A percentile compares a stretch with the other conserved stretches of the same genome.
Conservation (phyloP, 2,329 filamentous ascomycete species). For the Monosporascus cannonballus region DNA sequence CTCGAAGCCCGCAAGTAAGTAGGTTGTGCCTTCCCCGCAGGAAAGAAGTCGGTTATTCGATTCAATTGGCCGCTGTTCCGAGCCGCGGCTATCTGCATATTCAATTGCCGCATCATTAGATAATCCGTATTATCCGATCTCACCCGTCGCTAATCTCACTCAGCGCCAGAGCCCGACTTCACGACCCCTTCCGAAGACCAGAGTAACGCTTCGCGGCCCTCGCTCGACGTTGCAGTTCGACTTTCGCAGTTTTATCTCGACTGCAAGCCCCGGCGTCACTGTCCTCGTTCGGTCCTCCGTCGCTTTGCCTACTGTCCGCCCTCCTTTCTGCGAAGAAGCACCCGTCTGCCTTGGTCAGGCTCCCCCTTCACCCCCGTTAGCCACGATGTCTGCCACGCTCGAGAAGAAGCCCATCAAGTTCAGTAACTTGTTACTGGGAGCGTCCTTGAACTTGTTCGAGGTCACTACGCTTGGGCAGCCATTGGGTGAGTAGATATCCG, state of each 20-base stretch:
- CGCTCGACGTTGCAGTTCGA: too few species aligned
- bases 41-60: too few species aligned
- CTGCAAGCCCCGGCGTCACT: slow-evolving; percentile 13
- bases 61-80: background rate
- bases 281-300: background rate
- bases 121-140: background rate
- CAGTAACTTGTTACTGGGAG: slow-evolving; percentile 93
- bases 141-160: background rate
- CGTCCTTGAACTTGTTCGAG: slow-evolving; percentile 95
- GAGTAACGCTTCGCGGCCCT: too few species aligned
- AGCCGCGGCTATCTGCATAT: background rate
- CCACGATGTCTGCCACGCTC: slow-evolving; percentile 50
- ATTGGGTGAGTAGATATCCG: background rate
- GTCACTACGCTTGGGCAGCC: slow-evolving; percentile 41
- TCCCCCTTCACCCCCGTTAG: slow-evolving; percentile 52
- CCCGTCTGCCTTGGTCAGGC: slow-evolving; percentile 98
- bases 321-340: slow-evolving; percentile 68
- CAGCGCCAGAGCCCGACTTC: background rate
- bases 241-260: too few species aligned
- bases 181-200: too few species aligned
- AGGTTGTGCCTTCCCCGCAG: too few species aligned
- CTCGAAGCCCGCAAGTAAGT: too few species aligned
- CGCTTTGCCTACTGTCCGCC: background rate
- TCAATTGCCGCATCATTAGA: background rate
- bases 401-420: slow-evolving; percentile 99